phyloP scores from a whole-genome alignment of 148 eudicot species.

The Heliosperma pusillum region DNA sequence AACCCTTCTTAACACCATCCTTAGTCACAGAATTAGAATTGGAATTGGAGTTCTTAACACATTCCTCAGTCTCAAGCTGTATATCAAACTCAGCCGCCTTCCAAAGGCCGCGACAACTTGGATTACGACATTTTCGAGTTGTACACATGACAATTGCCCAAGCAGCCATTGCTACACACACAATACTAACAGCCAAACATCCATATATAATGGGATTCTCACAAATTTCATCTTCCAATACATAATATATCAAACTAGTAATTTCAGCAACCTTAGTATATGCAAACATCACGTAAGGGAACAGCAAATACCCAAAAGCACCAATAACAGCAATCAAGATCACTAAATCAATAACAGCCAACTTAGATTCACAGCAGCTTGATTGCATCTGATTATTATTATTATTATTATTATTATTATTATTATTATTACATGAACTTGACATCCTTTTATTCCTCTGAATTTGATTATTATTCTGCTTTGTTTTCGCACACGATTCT shows the following conservation, averaged over 20 bases:
- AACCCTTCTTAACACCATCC: conserved; percentile 48
- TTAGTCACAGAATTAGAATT: conserved; percentile 37
- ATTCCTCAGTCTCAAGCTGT: conserved; percentile 75
- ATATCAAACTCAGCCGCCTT: conserved; percentile 82
- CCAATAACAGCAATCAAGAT: conserved; percentile 67
- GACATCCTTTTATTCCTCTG: conserved; percentile 36
- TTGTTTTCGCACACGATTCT: conserved; percentile 41
- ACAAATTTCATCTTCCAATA: conserved; percentile 53
- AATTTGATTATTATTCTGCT: conserved; percentile 39
- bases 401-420: conserved; percentile 26
- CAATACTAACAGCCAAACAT: conserved; percentile 61
- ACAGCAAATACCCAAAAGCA: conserved; percentile 66
- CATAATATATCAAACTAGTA: conserved; percentile 26
- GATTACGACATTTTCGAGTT: conserved; percentile 56
- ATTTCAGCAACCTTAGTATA: conserved; percentile 30
- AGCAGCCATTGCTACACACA: conserved; percentile 51
- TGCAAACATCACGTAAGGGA: conserved; percentile 46
- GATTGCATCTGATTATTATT: conserved; percentile 36
- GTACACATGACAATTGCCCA: conserved; percentile 56
- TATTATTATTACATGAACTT: conserved; percentile 30
- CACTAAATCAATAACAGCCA: conserved; percentile 58
- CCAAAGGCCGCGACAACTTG: conserved; percentile 61
- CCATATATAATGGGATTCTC: conserved; percentile 66
- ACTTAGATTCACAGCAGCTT: conserved; percentile 53
- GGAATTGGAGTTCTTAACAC: conserved; percentile 47